Conservation (phyloP, 805 yeast species). For the Wickerhamiella alocasiicola region DNA sequence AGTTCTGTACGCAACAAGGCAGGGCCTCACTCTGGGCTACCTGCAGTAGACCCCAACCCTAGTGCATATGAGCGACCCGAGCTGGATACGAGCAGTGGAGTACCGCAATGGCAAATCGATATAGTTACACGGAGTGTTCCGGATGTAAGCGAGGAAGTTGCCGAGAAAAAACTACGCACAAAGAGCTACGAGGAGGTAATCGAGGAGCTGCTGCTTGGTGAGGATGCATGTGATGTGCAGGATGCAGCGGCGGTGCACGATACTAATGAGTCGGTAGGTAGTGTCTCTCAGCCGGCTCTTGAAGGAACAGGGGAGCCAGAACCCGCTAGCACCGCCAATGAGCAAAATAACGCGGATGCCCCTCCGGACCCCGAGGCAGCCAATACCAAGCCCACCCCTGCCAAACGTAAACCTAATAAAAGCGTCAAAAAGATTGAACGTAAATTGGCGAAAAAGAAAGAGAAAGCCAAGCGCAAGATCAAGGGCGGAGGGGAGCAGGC, state of each 20-base stretch:
- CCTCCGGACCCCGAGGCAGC: neutral
- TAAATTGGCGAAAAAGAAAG: constrained; percentile 15
- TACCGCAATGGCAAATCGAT: constrained; percentile 25
- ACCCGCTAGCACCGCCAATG: neutral
- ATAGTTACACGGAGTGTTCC: constrained; percentile 23
- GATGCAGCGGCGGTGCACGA: neutral
- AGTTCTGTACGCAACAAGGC: constrained; percentile 30
- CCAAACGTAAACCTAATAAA: constrained; percentile 1
- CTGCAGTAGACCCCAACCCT: constrained; percentile 16
- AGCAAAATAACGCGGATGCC: neutral
- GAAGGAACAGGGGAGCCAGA: no score
- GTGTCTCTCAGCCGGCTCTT: neutral
- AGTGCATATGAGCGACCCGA: neutral
- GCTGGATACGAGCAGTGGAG: neutral
- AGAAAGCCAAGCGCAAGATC: constrained; percentile 20
- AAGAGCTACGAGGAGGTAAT: constrained; percentile 23
- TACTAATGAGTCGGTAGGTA: neutral
- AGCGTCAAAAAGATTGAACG: constrained; percentile 3
- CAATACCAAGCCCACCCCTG: neutral
- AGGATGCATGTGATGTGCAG: constrained; percentile 9
- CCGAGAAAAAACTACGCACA: constrained; percentile 11
- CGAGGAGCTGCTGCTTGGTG: constrained; percentile 22
- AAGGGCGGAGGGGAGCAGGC: no score
- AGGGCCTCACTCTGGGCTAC: constrained; percentile 30
- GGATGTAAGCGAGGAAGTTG: constrained; percentile 16